Evolutionary conservation across 148 eudicot genomes (phyloP).

Genomic region (Chenopodium suecicum): DNA sequence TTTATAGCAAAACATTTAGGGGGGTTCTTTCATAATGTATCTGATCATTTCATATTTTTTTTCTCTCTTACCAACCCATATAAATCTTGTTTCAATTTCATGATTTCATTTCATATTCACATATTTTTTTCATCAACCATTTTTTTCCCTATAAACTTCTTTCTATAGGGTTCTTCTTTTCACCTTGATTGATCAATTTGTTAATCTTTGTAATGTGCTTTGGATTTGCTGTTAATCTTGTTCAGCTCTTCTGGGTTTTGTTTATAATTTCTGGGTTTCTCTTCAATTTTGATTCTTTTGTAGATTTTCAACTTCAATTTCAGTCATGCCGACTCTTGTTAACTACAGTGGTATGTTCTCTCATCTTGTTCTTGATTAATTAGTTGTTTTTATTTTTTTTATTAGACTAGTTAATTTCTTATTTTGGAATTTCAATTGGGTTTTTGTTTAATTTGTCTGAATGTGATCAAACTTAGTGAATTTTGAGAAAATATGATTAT

Average conservation of each 20-base stretch:
- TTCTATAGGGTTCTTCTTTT: conserved; percentile 12
- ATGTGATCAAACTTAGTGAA: not conserved
- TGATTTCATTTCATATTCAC: conserved; percentile 4
- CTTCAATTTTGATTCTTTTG: conserved; percentile 22
- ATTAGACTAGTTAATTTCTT: not conserved
- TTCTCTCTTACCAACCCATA: conserved; percentile 16
- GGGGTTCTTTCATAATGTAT: conserved; percentile 30
- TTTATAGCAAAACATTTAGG: not conserved
- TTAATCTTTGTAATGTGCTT: conserved; percentile 20
- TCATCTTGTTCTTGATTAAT: not conserved
- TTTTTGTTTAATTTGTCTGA: conserved; percentile 3
- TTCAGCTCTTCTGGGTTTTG: conserved; percentile 24
- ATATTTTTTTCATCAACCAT: not conserved
- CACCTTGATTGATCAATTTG: not conserved
- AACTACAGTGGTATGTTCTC: conserved; percentile 68
- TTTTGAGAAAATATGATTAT: not conserved
- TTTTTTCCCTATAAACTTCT: conserved; percentile 11
- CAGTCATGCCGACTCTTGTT: conserved; percentile 71
- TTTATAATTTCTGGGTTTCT: conserved; percentile 30
- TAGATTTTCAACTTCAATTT: conserved; percentile 20
- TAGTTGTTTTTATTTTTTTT: not conserved
- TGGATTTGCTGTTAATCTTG: conserved; percentile 20
- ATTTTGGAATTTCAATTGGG: not conserved
- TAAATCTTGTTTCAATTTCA: conserved; percentile 2
- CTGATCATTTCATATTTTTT: conserved; percentile 10